Evolutionary conservation across 1,284 basidiomycete genomes (phyloP), one percentile per base, ranked within the genome.

Genomic region (Moesziomyces aphidis): DNA sequence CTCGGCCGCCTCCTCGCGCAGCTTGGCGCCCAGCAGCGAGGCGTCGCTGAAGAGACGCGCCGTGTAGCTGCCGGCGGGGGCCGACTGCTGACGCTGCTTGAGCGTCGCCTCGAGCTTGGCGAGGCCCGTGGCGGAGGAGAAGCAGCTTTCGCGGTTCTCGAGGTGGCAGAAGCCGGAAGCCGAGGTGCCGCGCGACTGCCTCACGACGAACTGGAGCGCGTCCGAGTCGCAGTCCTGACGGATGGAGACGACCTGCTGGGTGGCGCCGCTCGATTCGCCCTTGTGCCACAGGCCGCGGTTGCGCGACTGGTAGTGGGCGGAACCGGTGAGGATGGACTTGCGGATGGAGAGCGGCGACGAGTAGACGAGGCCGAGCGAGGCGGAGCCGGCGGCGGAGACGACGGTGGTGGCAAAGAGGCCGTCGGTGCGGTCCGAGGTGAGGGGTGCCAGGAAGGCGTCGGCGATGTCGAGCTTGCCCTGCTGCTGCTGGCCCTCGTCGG

Each of bases 1-100:
- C 85, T 99, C 97, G 79, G 96, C 93, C 0, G 97, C 97, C 85
- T 99, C 97, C 85, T 99, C 97, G 90, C 93, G 94, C 69, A 99
- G 94, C 87, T 99, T 99, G 55, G 95, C 91, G 55, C 89, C 89
- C 48, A 99, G 88, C 22, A 99, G 88, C 51, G 89, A 89, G 11
- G 91, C 87, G 80, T 98, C 94, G 61, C 89, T 88, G 85, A 99
- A 98, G 24, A 99, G 86, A 49, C 94, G 88, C 58, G 90, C 90
- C 15, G 97, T 99, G 86, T 99, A 99, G 9, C 93, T 95, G 1
- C 93, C 95, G 69, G 91, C 90, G 0, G 95, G 95, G 0, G 95
- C 94, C 26, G 89, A 89, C 47, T 87, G 86, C 54, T 92, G 87
- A 48, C 97, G 89, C 4, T 91, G 89, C 72, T 88, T 88, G 43